phyloP scores from a whole-genome alignment of 768 basidiomycete genomes.

The Daedalea quercina region DNA sequence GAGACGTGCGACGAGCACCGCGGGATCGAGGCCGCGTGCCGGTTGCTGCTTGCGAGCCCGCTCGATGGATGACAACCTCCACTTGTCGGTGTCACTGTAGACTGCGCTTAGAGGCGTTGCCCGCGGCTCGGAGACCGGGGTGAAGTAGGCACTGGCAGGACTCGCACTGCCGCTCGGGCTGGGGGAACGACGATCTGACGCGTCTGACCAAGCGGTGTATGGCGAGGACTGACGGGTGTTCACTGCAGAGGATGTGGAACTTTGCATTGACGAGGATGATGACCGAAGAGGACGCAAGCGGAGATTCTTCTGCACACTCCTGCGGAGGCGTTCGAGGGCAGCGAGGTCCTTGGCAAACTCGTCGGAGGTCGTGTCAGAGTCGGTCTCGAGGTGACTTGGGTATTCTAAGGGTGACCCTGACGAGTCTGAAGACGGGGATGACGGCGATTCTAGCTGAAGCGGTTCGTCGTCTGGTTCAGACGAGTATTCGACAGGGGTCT shows the following conservation, averaged over 20 bases:
- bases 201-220: conserved; percentile 21
- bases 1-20: conserved; percentile 42
- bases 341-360: conserved; percentile 65
- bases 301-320: conserved; percentile 70
- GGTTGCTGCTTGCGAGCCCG: conserved; percentile 13
- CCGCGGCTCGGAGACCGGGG: conserved; percentile 37
- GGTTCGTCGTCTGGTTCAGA: conserved; percentile 27
- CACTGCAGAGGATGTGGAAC: conserved; percentile 16
- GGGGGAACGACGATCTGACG: conserved; percentile 28
- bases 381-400: conserved; percentile 14
- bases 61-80: conserved; percentile 15
- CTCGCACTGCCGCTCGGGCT: conserved; percentile 41
- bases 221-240: conserved; percentile 15
- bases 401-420: conserved; percentile 22
- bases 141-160: conserved; percentile 40
- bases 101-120: conserved; percentile 25
- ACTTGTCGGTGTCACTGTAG: conserved; percentile 20
- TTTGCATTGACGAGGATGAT: conserved; percentile 16
- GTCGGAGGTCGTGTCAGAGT: conserved; percentile 31
- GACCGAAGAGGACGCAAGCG: conserved; percentile 73
- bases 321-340: conserved; percentile 60
- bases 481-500: conserved; percentile 27
- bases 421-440: conserved; percentile 25
- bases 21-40: conserved; percentile 37
- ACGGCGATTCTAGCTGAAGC: conserved; percentile 18